phyloP scores from a whole-genome alignment of 1,284 basidiomycete species.

The Pseudozyma sp. region DNA sequence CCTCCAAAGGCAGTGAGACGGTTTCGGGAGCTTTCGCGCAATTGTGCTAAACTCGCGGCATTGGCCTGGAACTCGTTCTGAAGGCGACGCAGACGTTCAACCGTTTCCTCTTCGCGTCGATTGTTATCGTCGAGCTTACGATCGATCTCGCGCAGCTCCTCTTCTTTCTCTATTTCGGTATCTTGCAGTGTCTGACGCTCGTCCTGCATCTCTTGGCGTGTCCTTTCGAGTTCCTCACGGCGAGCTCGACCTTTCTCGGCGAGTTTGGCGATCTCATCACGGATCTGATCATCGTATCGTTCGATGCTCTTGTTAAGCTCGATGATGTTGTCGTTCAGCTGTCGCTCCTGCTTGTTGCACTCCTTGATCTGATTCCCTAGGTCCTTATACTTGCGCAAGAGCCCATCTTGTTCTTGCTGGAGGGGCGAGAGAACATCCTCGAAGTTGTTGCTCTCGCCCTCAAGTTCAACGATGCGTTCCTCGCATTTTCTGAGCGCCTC shows the following conservation, averaged over 20 bases:
- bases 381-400: constrained; percentile 63
- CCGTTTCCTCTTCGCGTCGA: constrained; percentile 21
- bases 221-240: constrained; percentile 46
- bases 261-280: constrained; percentile 56
- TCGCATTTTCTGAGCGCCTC: constrained; percentile 37
- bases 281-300: constrained; percentile 74
- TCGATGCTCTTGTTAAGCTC: constrained; percentile 70
- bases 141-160: constrained; percentile 42
- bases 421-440: constrained; percentile 41
- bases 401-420: constrained; percentile 39
- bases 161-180: constrained; percentile 19
- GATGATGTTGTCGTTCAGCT: constrained; percentile 51
- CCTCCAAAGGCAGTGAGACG: constrained; percentile 61
- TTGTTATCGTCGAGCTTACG: constrained; percentile 22
- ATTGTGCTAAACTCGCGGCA: constrained; percentile 13
- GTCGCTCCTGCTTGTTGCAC: constrained; percentile 44
- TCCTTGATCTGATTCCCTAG: constrained; percentile 70
- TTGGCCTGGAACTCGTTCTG: constrained; percentile 20
- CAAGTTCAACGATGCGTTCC: constrained; percentile 34
- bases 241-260: constrained; percentile 60
- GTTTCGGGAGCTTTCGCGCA: constrained; percentile 39
- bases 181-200: constrained; percentile 40
- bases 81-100: constrained; percentile 21
- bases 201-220: constrained; percentile 37
- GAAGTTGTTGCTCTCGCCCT: constrained; percentile 59